phyloP scores from a whole-genome alignment of 164 flowering plant species.

The Umbellularia californica region DNA sequence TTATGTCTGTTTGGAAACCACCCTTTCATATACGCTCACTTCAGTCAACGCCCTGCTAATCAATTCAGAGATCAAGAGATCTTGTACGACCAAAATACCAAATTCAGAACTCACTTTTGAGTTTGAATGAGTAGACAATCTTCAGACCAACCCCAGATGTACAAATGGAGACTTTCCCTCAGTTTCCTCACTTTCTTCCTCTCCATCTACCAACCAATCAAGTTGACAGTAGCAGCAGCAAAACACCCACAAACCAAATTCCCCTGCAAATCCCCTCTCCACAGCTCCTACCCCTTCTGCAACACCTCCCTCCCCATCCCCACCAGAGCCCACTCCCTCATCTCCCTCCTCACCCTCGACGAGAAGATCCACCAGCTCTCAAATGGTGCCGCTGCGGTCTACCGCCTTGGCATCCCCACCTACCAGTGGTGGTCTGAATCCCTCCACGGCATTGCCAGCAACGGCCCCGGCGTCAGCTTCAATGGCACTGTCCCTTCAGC shows the following conservation, averaged over 20 bases:
- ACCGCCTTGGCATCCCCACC: slow-evolving; percentile 33
- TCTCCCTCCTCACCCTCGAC: slow-evolving; percentile 30
- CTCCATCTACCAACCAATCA: not conserved
- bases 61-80: too few species aligned
- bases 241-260: slow-evolving; percentile 9
- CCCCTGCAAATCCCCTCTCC: slow-evolving; percentile 19
- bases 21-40: too few species aligned
- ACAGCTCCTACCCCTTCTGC: slow-evolving; percentile 30
- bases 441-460: slow-evolving; percentile 37
- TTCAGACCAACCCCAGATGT: not conserved
- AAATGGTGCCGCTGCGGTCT: slow-evolving; percentile 24
- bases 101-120: not conserved
- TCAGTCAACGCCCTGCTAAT: too few species aligned
- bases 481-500: slow-evolving; percentile 26
- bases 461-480: slow-evolving; percentile 36
- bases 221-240: not conserved
- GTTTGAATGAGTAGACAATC: not conserved
- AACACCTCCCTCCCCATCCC: slow-evolving; percentile 23
- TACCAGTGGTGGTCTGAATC: slow-evolving; percentile 57
- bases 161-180: slow-evolving; percentile 8
- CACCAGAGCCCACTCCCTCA: slow-evolving; percentile 26
- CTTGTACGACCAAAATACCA: too few species aligned
- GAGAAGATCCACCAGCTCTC: slow-evolving; percentile 41
- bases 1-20: too few species aligned
- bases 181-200: slow-evolving; percentile 4